phyloP scores from a whole-genome alignment of 768 basidiomycete species.

The Pholiota conissans region DNA sequence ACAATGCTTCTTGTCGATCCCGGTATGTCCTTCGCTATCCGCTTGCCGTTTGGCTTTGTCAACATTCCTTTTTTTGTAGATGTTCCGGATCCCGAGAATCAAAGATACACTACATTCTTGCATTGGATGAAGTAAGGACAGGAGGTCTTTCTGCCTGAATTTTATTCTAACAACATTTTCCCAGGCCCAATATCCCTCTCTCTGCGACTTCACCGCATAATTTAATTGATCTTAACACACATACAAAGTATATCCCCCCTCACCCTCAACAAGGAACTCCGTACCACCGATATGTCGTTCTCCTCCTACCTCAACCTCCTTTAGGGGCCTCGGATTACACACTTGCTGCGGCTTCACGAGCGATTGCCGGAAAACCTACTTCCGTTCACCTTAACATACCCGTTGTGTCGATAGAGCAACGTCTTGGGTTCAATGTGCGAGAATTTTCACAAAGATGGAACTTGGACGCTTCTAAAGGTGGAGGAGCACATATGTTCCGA shows the following conservation, averaged over 20 bases:
- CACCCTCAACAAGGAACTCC: conserved; percentile 88
- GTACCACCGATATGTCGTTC: conserved; percentile 85
- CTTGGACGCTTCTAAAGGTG: conserved; percentile 54
- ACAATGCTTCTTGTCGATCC: conserved; percentile 90
- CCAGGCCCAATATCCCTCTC: conserved; percentile 81
- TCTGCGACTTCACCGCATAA: conserved; percentile 47
- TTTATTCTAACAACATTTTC: conserved; percentile 6
- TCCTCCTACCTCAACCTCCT: conserved; percentile 72
- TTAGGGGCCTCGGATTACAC: conserved; percentile 31
- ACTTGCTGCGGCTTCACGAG: conserved; percentile 33
- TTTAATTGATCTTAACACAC: conserved; percentile 47
- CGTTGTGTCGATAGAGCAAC: conserved; percentile 41
- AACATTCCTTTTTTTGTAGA: conserved; percentile 47
- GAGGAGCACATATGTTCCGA: conserved; percentile 84
- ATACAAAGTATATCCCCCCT: conserved; percentile 84
- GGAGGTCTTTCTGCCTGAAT: not conserved
- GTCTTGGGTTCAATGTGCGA: conserved; percentile 67
- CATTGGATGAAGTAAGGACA: conserved; percentile 82
- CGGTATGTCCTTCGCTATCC: conserved; percentile 42
- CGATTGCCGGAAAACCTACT: conserved; percentile 27
- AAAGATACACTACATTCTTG: conserved; percentile 69
- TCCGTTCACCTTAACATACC: conserved; percentile 45
- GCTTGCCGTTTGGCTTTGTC: not conserved
- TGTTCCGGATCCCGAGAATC: conserved; percentile 71
- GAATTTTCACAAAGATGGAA: conserved; percentile 57